phyloP scores from a whole-genome alignment of 1,284 basidiomycete species.

The Trichosporon coremiiforme region DNA sequence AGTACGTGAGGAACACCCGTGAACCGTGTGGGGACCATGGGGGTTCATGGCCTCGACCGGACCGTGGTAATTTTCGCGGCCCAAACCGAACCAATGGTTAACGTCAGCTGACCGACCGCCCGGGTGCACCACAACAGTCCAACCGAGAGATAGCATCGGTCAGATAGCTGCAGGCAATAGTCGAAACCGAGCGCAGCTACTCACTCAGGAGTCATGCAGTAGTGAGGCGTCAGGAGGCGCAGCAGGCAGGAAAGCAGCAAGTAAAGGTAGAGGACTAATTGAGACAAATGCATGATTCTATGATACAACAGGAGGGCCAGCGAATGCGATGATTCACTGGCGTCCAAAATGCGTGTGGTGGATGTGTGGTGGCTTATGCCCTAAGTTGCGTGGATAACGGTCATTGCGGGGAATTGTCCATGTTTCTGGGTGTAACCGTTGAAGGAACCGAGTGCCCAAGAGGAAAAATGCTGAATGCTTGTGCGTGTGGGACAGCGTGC shows the following conservation, averaged over 20 bases:
- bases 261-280: background rate
- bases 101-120: background rate
- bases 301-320: background rate
- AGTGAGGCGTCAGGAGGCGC: background rate
- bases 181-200: background rate
- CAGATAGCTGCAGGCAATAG: background rate
- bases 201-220: background rate
- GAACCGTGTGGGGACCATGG: background rate
- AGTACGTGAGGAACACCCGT: background rate
- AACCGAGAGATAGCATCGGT: background rate
- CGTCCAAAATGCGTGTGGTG: constrained; percentile 4
- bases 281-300: constrained; percentile 6
- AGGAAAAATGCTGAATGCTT: background rate
- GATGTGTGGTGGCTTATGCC: constrained; percentile 5
- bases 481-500: background rate
- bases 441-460: background rate
- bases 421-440: background rate
- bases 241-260: background rate
- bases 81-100: background rate
- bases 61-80: background rate
- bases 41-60: background rate
- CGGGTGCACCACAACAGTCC: too few relatives aligned
- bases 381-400: background rate
- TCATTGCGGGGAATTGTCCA: background rate
- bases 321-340: background rate